These are phyloP conservation scores for Phialophora verrucosa DNA, from an alignment of 2,329 filamentous ascomycete genomes.

Conservation along the genomic window DNA sequence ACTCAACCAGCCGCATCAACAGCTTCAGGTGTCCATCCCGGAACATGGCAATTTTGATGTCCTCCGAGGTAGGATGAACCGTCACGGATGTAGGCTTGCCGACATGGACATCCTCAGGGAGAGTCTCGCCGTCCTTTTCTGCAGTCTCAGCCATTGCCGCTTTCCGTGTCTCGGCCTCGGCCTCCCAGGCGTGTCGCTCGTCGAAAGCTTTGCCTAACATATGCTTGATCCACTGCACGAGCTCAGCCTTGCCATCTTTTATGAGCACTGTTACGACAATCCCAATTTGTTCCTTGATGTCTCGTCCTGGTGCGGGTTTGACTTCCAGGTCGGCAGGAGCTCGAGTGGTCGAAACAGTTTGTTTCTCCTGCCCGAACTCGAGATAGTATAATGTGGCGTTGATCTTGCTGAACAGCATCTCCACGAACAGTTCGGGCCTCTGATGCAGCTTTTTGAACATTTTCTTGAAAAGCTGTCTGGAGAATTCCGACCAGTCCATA, in stretches of 20 bases:
- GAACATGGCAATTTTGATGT: slow-evolving; percentile 69
- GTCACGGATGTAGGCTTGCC: slow-evolving; percentile 33
- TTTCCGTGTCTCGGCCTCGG: slow-evolving; percentile 64
- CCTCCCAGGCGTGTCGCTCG: slow-evolving; percentile 79
- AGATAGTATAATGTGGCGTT: slow-evolving; percentile 82
- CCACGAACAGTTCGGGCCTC: slow-evolving; percentile 81
- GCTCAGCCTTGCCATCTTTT: slow-evolving; percentile 76
- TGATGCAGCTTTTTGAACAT: slow-evolving; percentile 85
- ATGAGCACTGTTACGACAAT: slow-evolving; percentile 80
- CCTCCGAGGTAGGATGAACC: slow-evolving; percentile 51
- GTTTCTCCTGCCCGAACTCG: slow-evolving; percentile 87
- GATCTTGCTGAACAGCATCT: slow-evolving; percentile 94
- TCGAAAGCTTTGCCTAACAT: slow-evolving; percentile 70
- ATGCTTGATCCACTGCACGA: slow-evolving; percentile 81
- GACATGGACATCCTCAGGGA: slow-evolving; percentile 41
- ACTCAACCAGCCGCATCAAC: slow-evolving; percentile 76
- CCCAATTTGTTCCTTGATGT: slow-evolving; percentile 71
- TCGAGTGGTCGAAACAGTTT: slow-evolving; percentile 68
- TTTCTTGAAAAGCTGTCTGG: slow-evolving; percentile 80
- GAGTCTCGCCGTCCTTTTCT: slow-evolving; percentile 34
- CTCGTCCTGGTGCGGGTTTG: slow-evolving; percentile 68
- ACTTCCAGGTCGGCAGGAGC: slow-evolving; percentile 84
- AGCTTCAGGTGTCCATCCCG: slow-evolving; percentile 87
- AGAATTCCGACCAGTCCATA: slow-evolving; percentile 89
- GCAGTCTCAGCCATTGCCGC: slow-evolving; percentile 30